A percentile compares a stretch with the other conserved stretches of the same genome.
Conservation (phyloP, 768 basidiomycete genomes). For the Calvatia gigantea region DNA sequence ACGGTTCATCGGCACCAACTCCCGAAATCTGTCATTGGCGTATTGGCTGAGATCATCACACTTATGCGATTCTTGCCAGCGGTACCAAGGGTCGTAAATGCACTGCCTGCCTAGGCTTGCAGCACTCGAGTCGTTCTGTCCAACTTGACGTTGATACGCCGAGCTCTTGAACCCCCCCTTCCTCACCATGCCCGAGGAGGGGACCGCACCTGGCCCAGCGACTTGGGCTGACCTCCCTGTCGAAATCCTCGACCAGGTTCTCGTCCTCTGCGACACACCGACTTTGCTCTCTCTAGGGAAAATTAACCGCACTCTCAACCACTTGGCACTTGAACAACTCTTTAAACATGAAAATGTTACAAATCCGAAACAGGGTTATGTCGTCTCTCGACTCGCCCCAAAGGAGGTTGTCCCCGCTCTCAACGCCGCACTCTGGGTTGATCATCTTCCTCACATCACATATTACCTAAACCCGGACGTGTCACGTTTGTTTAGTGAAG, state of each 20-base stretch:
- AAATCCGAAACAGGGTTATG: not conserved
- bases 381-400: not conserved
- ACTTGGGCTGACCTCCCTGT: not conserved
- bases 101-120: no score
- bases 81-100: no score
- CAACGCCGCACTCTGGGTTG: not conserved
- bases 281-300: not conserved
- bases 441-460: not conserved
- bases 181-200: not conserved
- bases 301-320: not conserved
- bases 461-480: not conserved
- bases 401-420: not conserved
- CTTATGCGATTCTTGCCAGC: no score
- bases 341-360: not conserved
- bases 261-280: not conserved
- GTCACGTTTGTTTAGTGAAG: not conserved
- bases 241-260: not conserved
- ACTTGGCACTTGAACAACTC: not conserved
- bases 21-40: no score
- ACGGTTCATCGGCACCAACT: no score
- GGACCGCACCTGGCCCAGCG: not conserved
- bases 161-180: no score
- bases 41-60: no score
- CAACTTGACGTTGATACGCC: no score
- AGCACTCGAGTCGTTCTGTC: no score